These are phyloP conservation scores for Lycium barbarum DNA, from an alignment of 257 asterid genomes.

Conservation along the genomic window DNA sequence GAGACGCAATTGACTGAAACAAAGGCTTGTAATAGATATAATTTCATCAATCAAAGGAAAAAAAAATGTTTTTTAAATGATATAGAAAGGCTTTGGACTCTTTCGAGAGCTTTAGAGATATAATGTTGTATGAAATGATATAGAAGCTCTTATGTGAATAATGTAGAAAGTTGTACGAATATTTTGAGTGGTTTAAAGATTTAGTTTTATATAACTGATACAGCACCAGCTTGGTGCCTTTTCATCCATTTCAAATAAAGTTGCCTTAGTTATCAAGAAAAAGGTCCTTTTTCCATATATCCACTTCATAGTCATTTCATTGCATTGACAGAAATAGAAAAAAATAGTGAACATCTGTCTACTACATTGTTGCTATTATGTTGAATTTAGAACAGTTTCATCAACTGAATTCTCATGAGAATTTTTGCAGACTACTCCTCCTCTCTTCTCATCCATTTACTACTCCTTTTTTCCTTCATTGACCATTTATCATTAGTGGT, in stretches of 20 bases:
- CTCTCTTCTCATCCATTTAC: neutral
- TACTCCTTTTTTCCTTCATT: neutral
- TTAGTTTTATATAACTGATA: neutral
- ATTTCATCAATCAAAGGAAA: neutral
- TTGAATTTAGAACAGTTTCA: neutral
- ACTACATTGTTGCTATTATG: neutral
- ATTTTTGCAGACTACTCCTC: constrained; percentile 3
- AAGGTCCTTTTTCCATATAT: neutral
- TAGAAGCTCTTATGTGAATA: neutral
- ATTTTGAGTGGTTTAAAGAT: neutral
- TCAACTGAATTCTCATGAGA: constrained; percentile 4
- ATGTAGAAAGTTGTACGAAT: neutral
- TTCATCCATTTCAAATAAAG: neutral
- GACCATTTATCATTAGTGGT: constrained; percentile 54
- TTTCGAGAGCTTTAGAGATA: neutral
- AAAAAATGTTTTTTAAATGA: neutral
- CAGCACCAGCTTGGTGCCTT: neutral
- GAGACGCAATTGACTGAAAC: neutral
- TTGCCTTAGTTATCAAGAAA: neutral
- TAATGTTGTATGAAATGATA: neutral
- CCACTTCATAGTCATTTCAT: constrained; percentile 13
- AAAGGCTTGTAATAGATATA: neutral
- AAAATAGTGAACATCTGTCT: neutral
- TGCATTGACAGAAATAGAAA: neutral
- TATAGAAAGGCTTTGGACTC: neutral